A percentile compares a stretch with the other conserved stretches of the same genome.
phyloP scores from a whole-genome alignment of 306 rosid species.

The Lathyrus sativus region DNA sequence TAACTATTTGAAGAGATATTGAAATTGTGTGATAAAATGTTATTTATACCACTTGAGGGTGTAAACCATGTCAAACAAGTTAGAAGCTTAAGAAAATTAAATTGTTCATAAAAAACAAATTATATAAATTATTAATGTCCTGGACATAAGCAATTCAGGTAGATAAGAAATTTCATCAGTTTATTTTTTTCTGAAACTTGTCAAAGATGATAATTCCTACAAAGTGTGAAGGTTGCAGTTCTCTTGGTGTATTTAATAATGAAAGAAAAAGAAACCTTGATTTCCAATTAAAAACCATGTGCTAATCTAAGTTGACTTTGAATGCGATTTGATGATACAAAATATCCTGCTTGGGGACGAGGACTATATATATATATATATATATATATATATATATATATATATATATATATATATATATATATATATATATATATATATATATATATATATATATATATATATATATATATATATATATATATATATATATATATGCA shows the following conservation, averaged over 20 bases:
- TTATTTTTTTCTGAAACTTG: background rate
- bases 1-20: background rate
- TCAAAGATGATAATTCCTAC: background rate
- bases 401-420: too few species aligned
- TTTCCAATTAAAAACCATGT: slow-evolving; percentile 1
- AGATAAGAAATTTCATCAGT: background rate
- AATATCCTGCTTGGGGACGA: background rate
- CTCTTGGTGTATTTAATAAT: background rate
- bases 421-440: too few species aligned
- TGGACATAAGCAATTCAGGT: background rate
- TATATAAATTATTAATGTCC: background rate
- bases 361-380: too few species aligned
- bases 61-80: slow-evolving; percentile 17
- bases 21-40: background rate
- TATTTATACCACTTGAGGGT: background rate
- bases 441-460: too few species aligned
- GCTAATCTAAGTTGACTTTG: background rate
- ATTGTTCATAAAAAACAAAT: background rate
- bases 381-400: too few species aligned
- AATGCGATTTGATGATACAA: background rate
- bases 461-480: too few species aligned
- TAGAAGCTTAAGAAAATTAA: slow-evolving; percentile 1
- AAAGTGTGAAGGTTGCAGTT: background rate
- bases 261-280: background rate
- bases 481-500: too few species aligned